These are phyloP conservation scores for Rhodamnia rubescens DNA, from an alignment of 345 rosid genomes.

Conservation along the genomic window DNA sequence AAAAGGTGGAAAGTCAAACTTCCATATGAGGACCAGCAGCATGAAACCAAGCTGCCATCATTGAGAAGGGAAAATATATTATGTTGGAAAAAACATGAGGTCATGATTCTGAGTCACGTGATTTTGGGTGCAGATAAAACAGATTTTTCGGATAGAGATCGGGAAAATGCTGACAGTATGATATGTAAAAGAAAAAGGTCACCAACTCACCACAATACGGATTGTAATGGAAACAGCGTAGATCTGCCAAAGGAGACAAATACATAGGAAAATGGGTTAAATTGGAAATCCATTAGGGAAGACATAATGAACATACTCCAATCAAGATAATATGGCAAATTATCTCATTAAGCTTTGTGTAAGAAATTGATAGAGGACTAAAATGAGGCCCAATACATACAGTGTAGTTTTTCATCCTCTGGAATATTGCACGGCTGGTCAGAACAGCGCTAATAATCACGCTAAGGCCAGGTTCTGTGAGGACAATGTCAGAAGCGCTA, in stretches of 20 bases:
- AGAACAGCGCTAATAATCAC: slow-evolving; percentile 97
- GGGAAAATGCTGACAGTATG: not conserved
- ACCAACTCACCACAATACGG: slow-evolving; percentile 87
- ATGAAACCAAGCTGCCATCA: slow-evolving; percentile 85
- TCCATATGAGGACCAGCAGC: slow-evolving; percentile 94
- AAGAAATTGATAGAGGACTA: not conserved
- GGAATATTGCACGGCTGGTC: slow-evolving; percentile 96
- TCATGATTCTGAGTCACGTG: not conserved
- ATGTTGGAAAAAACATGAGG: not conserved
- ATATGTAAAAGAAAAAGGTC: not conserved
- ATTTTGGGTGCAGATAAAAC: not conserved
- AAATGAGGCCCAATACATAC: slow-evolving; percentile 23
- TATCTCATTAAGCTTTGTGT: not conserved
- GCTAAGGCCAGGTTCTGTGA: slow-evolving; percentile 95
- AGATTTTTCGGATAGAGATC: not conserved
- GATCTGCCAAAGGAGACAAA: slow-evolving; percentile 36
- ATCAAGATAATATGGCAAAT: not conserved
- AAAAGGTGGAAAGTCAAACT: slow-evolving; percentile 97
- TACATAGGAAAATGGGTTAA: slow-evolving; percentile 1
- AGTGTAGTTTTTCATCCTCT: slow-evolving; percentile 96
- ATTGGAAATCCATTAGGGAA: not conserved
- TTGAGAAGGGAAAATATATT: not conserved
- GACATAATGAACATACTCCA: not conserved
- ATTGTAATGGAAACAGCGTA: slow-evolving; percentile 98
- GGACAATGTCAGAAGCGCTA: slow-evolving; percentile 94